Base-by-base conservation (phyloP, 1,284 basidiomycete species). In the Sanghuangporus baumii region DNA sequence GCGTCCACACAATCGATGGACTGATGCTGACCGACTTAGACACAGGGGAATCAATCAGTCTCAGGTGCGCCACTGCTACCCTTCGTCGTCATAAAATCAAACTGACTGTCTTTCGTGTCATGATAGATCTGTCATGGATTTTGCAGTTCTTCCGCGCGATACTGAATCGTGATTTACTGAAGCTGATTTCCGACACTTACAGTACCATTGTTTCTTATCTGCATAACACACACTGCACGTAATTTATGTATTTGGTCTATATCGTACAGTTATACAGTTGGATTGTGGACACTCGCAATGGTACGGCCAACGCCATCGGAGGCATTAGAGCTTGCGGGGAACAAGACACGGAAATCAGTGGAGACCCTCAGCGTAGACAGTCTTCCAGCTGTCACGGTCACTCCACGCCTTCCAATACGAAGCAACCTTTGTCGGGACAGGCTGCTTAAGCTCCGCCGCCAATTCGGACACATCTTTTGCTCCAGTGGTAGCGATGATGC, bases 21-120 rank as follows among this genome's bases (percentile, higher is more conserved):
- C 73, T 95, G 60, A 84, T 86, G 0, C 73, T 96, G 47, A 88
- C 85, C 0, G 92, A 94, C 66, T 75, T 88, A 1, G 90, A 91
- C 68, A 83, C 84, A 11, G 86, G 85, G 0, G 86, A 85, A 70
- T 80, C 85, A 0, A 85, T 90, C 71, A 89, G 92, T 69, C 79
- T 94, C 40, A 78, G 88, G 89, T 89, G 66, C 56, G 79, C 70
- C 6, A 18, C 50, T 8, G 54, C 50, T 34, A 50, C 16, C 41
- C 46, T 11, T 31, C 16, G 8, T n/a, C 26, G 34, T 16, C 34
- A n/a, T 43, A 2, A 43, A 34, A 40, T 52, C 40, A 31, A 41
- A 43, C 7, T 56, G 4, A 34, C 34, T 58, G 0, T 36, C 11
- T 36, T 34, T 47, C 23, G 18, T 43, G 41, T 51, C 47, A 12